Evolutionary conservation across 116 monocot species (phyloP).

Genomic region (Trichopus zeylanicus): DNA sequence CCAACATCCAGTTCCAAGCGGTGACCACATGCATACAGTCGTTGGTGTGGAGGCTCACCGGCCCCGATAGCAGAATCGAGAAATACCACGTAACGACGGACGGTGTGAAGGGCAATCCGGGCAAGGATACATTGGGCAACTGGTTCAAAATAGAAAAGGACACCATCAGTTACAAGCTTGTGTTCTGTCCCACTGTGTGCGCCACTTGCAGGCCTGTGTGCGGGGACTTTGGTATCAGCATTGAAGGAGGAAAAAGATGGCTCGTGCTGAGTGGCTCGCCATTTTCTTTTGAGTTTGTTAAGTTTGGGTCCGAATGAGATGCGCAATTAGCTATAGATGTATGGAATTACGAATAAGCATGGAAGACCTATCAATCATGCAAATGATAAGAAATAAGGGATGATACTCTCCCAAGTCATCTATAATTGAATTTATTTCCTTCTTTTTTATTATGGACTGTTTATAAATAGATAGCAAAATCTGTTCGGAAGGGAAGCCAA

Average conservation of each 20-base stretch:
- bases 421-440: too few relatives aligned
- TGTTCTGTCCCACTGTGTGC: constrained; percentile 57
- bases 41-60: constrained; percentile 36
- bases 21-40: constrained; percentile 42
- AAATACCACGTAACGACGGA: constrained; percentile 24
- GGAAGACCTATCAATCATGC: too few relatives aligned
- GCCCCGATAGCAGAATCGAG: constrained; percentile 1
- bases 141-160: constrained; percentile 51
- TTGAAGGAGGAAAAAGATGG: constrained; percentile 17
- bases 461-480: too few relatives aligned
- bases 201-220: constrained; percentile 33
- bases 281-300: constrained; percentile 43
- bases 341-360: too few relatives aligned
- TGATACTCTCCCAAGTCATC: too few relatives aligned
- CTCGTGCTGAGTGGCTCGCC: constrained; percentile 18
- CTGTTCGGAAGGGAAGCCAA: too few relatives aligned
- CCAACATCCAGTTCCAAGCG: constrained; percentile 33
- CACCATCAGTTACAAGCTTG: constrained; percentile 39
- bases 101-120: constrained; percentile 34
- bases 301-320: neutral
- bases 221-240: constrained; percentile 44
- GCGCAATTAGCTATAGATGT: too few relatives aligned
- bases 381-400: too few relatives aligned
- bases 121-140: constrained; percentile 27
- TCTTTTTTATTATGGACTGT: too few relatives aligned